Conservation (phyloP, 768 basidiomycete species). For the Flagelloscypha sp. region DNA sequence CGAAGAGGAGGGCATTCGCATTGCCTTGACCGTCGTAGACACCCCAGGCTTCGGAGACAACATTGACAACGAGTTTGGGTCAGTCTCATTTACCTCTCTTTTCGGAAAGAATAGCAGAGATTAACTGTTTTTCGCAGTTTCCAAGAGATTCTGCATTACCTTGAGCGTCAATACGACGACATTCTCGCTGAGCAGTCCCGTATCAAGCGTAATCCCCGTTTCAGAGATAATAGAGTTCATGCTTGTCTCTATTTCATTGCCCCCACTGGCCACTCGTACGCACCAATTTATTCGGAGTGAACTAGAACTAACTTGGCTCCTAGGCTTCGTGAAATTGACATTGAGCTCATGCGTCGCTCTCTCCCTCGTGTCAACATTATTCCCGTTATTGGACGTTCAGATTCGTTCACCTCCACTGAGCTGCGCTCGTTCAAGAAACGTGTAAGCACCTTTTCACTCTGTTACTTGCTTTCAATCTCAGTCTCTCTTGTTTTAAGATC, state of each 20-base stretch:
- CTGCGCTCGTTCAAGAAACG: slow-evolving; percentile 80
- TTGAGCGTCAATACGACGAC: slow-evolving; percentile 91
- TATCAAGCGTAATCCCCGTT: slow-evolving; percentile 89
- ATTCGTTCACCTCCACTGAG: slow-evolving; percentile 77
- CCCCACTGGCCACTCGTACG: slow-evolving; percentile 79
- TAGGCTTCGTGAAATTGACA: slow-evolving; percentile 84
- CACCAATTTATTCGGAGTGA: too few species aligned
- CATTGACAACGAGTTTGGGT: slow-evolving; percentile 86
- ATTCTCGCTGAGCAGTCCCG: slow-evolving; percentile 83
- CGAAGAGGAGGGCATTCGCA: slow-evolving; percentile 86
- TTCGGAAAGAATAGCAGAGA: too few species aligned
- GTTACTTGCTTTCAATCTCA: slow-evolving; percentile 6
- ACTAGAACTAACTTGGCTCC: background rate
- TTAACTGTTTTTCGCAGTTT: slow-evolving; percentile 43
- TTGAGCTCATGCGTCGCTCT: slow-evolving; percentile 84
- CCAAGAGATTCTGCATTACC: slow-evolving; percentile 78
- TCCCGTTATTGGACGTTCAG: slow-evolving; percentile 82
- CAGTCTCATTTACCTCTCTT: slow-evolving; percentile 20
- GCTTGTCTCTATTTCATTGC: slow-evolving; percentile 86
- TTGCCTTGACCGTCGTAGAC: slow-evolving; percentile 85
- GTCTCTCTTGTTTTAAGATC: slow-evolving; percentile 37
- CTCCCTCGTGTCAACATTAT: slow-evolving; percentile 92
- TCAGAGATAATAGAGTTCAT: slow-evolving; percentile 85
- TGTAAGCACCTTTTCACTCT: slow-evolving; percentile 23
- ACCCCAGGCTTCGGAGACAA: slow-evolving; percentile 90